Base-by-base conservation (phyloP, 2,329 filamentous ascomycete genomes). In the Alternaria infectoria region DNA sequence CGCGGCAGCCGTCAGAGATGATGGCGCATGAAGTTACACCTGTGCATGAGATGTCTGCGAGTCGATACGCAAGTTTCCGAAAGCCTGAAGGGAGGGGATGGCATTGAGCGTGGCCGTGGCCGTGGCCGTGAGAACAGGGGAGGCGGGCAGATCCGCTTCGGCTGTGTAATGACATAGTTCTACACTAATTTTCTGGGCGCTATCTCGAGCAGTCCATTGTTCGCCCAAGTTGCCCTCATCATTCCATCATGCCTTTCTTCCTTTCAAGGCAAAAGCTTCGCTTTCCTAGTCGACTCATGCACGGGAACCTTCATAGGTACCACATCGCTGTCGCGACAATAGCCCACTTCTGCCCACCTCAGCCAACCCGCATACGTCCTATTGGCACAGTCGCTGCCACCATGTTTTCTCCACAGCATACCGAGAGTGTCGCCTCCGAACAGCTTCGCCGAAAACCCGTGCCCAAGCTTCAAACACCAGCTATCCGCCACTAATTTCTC, bases 301-400 rank as follows among this genome's bases (percentile, higher is more conserved):
- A 51, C 45, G 4, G 64, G 59, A 13, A 73, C 57, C 4, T 65
- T 30, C 64, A 73, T 65, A 17, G 57, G 66, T 43, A 63, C 44
- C 2, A 61, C 47, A 11, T 51, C 15, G 7, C 11, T 25, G 11
- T 83, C 77, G 66, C 82, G 86, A 43, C 67, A 79, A 82, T 83
- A 86, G 72, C 84, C 76, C 9, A 81, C 71, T 59, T 82, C 85
- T 1, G 80, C 86, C 71, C 86, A 75, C 19, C 86, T 79, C 55
- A 88, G 66, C 86, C 85, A 88, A 62, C 84, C 81, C 3, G 83
- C 85, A 74, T 88, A 88, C 1, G 86, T 88, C 5, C 83, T 83
- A 0, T 80, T 78, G 2, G 83, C 77, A 69, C 82, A 68, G 69
- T 88, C 86, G 0, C 81, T 82, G 2, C 84, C 86, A 3, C 77